These are phyloP conservation scores for Reutealis trisperma DNA, from an alignment of 345 rosid genomes.

Conservation along the genomic window DNA sequence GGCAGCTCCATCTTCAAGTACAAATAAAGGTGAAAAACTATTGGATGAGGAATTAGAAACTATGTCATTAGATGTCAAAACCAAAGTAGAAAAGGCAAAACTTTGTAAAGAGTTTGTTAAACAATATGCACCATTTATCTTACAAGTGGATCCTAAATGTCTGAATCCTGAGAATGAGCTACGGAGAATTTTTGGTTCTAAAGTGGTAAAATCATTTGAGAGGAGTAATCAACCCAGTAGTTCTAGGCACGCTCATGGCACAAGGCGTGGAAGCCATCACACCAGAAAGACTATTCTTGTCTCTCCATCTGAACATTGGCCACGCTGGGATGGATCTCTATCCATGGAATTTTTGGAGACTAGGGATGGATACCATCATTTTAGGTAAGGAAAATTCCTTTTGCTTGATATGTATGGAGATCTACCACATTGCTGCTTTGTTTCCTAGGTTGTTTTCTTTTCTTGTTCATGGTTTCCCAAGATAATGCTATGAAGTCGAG, in stretches of 20 bases:
- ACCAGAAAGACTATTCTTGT: slow-evolving; percentile 65
- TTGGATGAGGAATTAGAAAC: slow-evolving; percentile 51
- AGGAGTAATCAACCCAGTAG: slow-evolving; percentile 54
- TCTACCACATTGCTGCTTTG: neutral
- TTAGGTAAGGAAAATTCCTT: slow-evolving; percentile 48
- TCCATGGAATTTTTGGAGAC: slow-evolving; percentile 85
- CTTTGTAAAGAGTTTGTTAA: slow-evolving; percentile 19
- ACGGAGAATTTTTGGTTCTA: slow-evolving; percentile 78
- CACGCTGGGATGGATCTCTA: slow-evolving; percentile 87
- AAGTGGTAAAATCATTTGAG: slow-evolving; percentile 81
- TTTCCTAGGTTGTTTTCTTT: neutral
- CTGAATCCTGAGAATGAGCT: slow-evolving; percentile 78
- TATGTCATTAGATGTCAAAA: slow-evolving; percentile 46
- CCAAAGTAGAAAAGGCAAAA: slow-evolving; percentile 33
- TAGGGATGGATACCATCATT: slow-evolving; percentile 61
- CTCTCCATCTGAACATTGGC: slow-evolving; percentile 80
- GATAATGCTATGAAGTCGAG: neutral
- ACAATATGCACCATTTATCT: slow-evolving; percentile 34
- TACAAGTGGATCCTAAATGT: slow-evolving; percentile 70
- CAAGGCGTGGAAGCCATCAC: slow-evolving; percentile 70
- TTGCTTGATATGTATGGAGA: neutral
- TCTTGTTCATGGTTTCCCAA: neutral
- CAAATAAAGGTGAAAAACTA: slow-evolving; percentile 31
- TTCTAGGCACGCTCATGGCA: slow-evolving; percentile 71
- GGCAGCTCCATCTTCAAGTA: slow-evolving; percentile 38